Percentiles rank a stretch among this genome's conserved stretches.
Evolutionary conservation across 805 yeast species (phyloP).

Genomic region (Jamesozyma gamospora): DNA sequence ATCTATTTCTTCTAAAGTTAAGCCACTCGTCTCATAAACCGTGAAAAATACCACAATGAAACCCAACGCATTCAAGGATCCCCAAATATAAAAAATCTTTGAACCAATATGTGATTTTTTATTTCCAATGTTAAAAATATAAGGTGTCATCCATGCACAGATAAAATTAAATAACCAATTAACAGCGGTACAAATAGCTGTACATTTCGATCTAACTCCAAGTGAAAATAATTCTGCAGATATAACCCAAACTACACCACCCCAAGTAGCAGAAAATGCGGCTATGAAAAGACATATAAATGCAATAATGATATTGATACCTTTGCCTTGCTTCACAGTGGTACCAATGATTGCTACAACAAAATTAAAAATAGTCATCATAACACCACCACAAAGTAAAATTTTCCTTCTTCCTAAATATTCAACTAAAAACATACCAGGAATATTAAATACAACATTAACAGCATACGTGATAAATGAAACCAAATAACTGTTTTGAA

Average conservation of each 20-base stretch:
- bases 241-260: slow-evolving; percentile 73
- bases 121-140: slow-evolving; percentile 52
- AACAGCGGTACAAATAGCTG: slow-evolving; percentile 66
- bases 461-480: slow-evolving; percentile 74
- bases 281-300: slow-evolving; percentile 68
- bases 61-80: slow-evolving; percentile 52
- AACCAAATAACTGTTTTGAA: slow-evolving; percentile 53
- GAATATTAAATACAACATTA: slow-evolving; percentile 69
- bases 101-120: slow-evolving; percentile 61
- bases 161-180: slow-evolving; percentile 73
- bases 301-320: slow-evolving; percentile 44
- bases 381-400: slow-evolving; percentile 59
- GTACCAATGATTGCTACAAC: slow-evolving; percentile 59
- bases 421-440: slow-evolving; percentile 75
- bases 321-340: slow-evolving; percentile 35
- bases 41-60: slow-evolving; percentile 52
- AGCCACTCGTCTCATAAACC: slow-evolving; percentile 73
- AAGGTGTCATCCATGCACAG: slow-evolving; percentile 69
- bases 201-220: slow-evolving; percentile 68
- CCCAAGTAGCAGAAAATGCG: slow-evolving; percentile 75
- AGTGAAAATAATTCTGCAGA: slow-evolving; percentile 58
- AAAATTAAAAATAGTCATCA: slow-evolving; percentile 59
- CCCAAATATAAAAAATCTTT: slow-evolving; percentile 73
- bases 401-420: slow-evolving; percentile 69
- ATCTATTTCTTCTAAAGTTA: slow-evolving; percentile 73